Evolutionary conservation across 129 eudicot species (phyloP).

Genomic region (Scalesia atractyloides): DNA sequence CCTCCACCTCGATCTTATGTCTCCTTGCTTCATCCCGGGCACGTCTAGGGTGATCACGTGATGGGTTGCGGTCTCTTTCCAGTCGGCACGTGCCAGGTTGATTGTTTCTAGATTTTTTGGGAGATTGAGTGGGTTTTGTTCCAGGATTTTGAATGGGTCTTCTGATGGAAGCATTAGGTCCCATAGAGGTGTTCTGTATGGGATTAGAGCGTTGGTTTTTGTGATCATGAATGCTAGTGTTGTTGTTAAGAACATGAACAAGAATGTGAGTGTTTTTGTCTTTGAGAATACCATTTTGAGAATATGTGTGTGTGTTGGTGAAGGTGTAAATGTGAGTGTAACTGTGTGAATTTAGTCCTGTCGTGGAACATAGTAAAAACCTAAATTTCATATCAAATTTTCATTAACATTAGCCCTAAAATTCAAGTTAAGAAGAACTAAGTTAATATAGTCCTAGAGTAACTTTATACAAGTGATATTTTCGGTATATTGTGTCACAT

Average conservation of each 20-base stretch:
- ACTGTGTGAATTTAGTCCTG: neutral
- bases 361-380: too few relatives aligned
- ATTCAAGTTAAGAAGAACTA: too few relatives aligned
- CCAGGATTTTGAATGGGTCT: constrained; percentile 53
- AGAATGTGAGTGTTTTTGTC: neutral
- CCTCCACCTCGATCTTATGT: constrained; percentile 55
- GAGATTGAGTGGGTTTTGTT: constrained; percentile 41
- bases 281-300: constrained; percentile 5
- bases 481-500: too few relatives aligned
- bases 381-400: too few relatives aligned
- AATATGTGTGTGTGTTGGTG: too few relatives aligned
- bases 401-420: too few relatives aligned
- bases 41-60: constrained; percentile 46
- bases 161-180: constrained; percentile 39
- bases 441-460: too few relatives aligned
- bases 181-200: constrained; percentile 36
- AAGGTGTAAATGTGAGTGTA: too few relatives aligned
- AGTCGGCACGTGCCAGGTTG: constrained; percentile 50
- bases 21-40: constrained; percentile 46
- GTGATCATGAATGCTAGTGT: neutral
- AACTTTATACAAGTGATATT: too few relatives aligned
- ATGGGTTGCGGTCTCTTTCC: constrained; percentile 46
- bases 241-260: constrained; percentile 5
- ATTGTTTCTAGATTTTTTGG: constrained; percentile 35
- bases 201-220: constrained; percentile 26